Percentiles rank a stretch among this genome's conserved stretches.
Evolutionary conservation across 2,329 filamentous ascomycete genomes (phyloP).

Genomic region (Penicillium carneum): DNA sequence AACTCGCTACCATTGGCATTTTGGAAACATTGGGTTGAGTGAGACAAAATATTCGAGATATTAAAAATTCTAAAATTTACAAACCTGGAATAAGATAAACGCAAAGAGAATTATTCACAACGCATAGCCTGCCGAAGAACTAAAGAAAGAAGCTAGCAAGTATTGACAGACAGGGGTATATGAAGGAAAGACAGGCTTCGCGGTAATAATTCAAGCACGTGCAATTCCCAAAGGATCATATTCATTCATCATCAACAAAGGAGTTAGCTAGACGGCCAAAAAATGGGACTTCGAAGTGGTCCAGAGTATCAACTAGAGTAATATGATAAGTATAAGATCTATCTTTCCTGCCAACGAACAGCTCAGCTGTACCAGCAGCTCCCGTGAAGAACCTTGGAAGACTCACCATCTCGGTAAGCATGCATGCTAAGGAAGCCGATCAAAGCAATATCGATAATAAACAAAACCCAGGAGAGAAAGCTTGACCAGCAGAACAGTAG

Average conservation of each 20-base stretch:
- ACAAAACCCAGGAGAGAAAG: constrained; percentile 82
- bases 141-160: constrained; percentile 8
- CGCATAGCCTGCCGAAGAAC: neutral
- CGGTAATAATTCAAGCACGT: constrained; percentile 21
- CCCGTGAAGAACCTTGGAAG: neutral
- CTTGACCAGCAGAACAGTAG: constrained; percentile 85
- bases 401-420: constrained; percentile 82
- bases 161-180: constrained; percentile 33
- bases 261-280: constrained; percentile 85
- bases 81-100: neutral
- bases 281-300: constrained; percentile 83
- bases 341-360: neutral
- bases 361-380: neutral
- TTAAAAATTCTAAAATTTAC: neutral
- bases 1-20: neutral
- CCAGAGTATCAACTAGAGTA: constrained; percentile 64
- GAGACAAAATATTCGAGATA: neutral
- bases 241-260: constrained; percentile 85
- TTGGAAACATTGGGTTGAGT: neutral
- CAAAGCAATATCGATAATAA: constrained; percentile 75
- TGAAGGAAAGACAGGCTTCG: constrained; percentile 24
- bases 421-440: constrained; percentile 78
- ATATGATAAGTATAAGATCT: constrained; percentile 1
- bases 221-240: constrained; percentile 16
- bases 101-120: neutral